A percentile compares a stretch with the other conserved stretches of the same genome.
Evolutionary conservation across 331 rosid species (phyloP).

Genomic region (Quercus phellos): DNA sequence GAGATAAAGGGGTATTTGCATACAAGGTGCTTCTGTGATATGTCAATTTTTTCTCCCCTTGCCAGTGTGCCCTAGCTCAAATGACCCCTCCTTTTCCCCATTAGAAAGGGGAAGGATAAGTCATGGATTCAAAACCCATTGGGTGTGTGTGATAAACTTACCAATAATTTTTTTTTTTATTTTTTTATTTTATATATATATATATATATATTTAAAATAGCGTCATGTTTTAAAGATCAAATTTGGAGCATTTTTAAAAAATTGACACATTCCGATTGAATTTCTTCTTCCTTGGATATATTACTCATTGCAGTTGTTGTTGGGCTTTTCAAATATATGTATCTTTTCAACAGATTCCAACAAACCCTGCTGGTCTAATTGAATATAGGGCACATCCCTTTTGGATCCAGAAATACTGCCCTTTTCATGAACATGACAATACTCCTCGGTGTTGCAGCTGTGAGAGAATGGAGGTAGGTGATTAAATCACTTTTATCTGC

Average conservation of each 20-base stretch:
- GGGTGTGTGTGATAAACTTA: background rate
- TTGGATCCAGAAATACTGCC: constrained; percentile 98
- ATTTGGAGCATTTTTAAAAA: background rate
- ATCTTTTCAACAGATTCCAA: constrained; percentile 89
- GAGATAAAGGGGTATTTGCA: background rate
- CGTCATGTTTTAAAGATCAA: background rate
- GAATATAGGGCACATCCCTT: constrained; percentile 99
- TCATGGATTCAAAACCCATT: background rate
- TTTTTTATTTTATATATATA: no score
- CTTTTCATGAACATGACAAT: constrained; percentile 81
- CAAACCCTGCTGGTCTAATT: constrained; percentile 97
- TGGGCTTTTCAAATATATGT: constrained; percentile 43
- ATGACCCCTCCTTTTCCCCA: no score
- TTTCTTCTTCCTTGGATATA: background rate
- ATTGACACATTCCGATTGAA: background rate
- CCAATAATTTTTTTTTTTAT: no score
- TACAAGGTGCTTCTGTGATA: background rate
- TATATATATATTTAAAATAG: no score
- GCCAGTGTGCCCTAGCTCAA: no score
- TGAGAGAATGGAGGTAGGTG: constrained; percentile 97
- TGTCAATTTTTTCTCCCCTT: no score
- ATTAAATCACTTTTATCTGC: constrained; percentile 14
- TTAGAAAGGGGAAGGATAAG: background rate
- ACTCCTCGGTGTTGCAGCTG: constrained; percentile 99
- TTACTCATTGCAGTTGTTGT: constrained; percentile 45